These are phyloP conservation scores for Plectranthus barbatus DNA, from an alignment of 257 asterid species.

Conservation along the genomic window DNA sequence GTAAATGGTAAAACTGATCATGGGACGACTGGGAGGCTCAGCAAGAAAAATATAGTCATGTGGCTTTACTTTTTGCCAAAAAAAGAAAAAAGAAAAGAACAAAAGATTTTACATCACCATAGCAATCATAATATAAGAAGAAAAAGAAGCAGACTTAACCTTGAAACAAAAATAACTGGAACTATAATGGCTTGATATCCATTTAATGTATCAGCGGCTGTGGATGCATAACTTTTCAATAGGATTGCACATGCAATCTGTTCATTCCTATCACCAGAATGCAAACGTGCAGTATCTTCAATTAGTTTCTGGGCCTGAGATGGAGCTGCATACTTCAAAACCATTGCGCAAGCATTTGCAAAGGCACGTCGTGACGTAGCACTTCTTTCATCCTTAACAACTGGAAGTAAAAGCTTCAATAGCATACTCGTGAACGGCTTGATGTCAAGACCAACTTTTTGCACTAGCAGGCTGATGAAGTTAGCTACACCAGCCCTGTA, in stretches of 20 bases:
- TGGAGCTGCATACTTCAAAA: slow-evolving; percentile 71
- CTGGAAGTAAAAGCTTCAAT: slow-evolving; percentile 83
- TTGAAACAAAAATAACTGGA: slow-evolving; percentile 86
- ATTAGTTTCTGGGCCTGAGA: slow-evolving; percentile 84
- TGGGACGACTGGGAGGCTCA: neutral
- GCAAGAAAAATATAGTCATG: neutral
- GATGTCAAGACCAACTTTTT: slow-evolving; percentile 77
- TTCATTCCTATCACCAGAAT: slow-evolving; percentile 75
- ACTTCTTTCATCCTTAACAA: slow-evolving; percentile 83
- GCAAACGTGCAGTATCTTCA: slow-evolving; percentile 78
- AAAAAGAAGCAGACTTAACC: slow-evolving; percentile 36
- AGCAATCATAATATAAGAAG: neutral
- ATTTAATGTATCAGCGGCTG: slow-evolving; percentile 73
- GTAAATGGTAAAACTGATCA: slow-evolving; percentile 7
- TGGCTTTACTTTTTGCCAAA: neutral
- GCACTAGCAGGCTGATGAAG: slow-evolving; percentile 67
- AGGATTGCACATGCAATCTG: slow-evolving; percentile 87
- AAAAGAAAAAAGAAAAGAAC: too few relatives aligned
- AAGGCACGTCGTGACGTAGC: slow-evolving; percentile 78
- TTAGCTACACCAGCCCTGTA: slow-evolving; percentile 92
- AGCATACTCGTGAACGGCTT: slow-evolving; percentile 73
- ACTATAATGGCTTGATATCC: slow-evolving; percentile 70
- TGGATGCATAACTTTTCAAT: slow-evolving; percentile 78
- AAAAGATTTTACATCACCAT: neutral
- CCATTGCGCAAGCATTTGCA: slow-evolving; percentile 89